Base-by-base conservation (phyloP, 257 asterid species). In the Verbena officinalis region DNA sequence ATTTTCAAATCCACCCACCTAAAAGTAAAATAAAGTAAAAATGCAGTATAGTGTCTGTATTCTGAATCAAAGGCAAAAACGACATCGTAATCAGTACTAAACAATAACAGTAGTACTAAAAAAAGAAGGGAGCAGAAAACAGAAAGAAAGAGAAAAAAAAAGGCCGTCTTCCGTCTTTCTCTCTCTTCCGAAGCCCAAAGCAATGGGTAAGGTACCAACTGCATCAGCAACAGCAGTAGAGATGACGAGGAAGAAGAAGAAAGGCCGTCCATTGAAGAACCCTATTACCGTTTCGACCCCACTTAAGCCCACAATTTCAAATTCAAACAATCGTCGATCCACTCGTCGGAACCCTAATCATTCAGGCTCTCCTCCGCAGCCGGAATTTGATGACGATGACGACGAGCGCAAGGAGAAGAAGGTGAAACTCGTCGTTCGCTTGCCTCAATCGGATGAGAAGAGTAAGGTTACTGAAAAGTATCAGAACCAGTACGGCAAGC, bases 351-450 rank as follows among this genome's bases (percentile, higher is more conserved):
- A 77, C 82, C 86, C 83, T 79, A 77, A 62, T 69, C 60, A 73
- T 1, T 14, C 13, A 3, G 53, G 45, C 76, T 71, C 77, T 6
- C 73, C 73, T 68, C 75, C 75, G 67, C 74, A 56, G 70, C 75
- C 80, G 64, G 81, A 75, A 27, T 73, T 69, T 68, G 79, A 64
- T 22, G 88, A 82, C 59, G 95, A 90, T 43, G 97, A 90, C 5
- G 96, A 94, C 74, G 96, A 94, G 64, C 74, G 96, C 69, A 82
- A 78, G 72, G 81, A 86, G 88, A 91, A 88, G 81, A 88, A 91
- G 77, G 95, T 91, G 71, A 91, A 91, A 82, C 88, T 91, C 55
- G 95, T 84, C 4, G 91, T 84, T 11, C 94, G 91, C 5, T 64
- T 91, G 72, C 98, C 98, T 12, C 80, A 84, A 76, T 83, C 83